Evolutionary conservation across 2,329 filamentous ascomycete species (phyloP).

Genomic region (Plenodomus tracheiphilus): DNA sequence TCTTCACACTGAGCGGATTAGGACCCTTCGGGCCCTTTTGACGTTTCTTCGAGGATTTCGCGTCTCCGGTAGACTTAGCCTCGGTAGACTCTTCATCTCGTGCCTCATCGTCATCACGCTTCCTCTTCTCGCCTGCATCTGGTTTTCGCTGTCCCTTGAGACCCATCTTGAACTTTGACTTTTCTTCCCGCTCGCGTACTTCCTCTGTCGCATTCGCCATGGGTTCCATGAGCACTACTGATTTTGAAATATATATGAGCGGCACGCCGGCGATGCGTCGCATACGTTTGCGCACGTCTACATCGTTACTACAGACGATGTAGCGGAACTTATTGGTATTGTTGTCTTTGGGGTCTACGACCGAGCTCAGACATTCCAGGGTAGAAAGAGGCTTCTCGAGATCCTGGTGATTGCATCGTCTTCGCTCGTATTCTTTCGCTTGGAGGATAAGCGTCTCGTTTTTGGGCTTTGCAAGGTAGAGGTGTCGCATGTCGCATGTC

Average conservation of each 20-base stretch:
- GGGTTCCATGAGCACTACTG: conserved; percentile 77
- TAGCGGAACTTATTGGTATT: conserved; percentile 78
- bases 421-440: conserved; percentile 74
- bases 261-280: conserved; percentile 72
- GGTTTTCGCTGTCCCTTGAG: conserved; percentile 55
- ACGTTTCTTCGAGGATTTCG: conserved; percentile 50
- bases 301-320: conserved; percentile 74
- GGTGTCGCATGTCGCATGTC: conserved; percentile 77
- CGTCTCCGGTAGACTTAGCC: conserved; percentile 23
- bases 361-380: conserved; percentile 69
- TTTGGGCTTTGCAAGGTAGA: conserved; percentile 65
- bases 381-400: conserved; percentile 71
- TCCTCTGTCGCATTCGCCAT: conserved; percentile 71
- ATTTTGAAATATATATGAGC: conserved; percentile 75
- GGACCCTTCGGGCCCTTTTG: conserved; percentile 66
- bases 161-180: conserved; percentile 72
- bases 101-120: conserved; percentile 55
- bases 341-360: conserved; percentile 76
- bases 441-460: conserved; percentile 68
- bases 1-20: conserved; percentile 73
- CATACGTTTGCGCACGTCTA: conserved; percentile 64
- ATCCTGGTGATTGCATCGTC: conserved; percentile 77
- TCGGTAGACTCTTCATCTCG: conserved; percentile 27
- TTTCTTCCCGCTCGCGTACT: conserved; percentile 69
- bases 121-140: conserved; percentile 38